These are phyloP conservation scores for Fonsecaea erecta DNA, from an alignment of 2,329 filamentous ascomycete genomes.

Conservation along the genomic window DNA sequence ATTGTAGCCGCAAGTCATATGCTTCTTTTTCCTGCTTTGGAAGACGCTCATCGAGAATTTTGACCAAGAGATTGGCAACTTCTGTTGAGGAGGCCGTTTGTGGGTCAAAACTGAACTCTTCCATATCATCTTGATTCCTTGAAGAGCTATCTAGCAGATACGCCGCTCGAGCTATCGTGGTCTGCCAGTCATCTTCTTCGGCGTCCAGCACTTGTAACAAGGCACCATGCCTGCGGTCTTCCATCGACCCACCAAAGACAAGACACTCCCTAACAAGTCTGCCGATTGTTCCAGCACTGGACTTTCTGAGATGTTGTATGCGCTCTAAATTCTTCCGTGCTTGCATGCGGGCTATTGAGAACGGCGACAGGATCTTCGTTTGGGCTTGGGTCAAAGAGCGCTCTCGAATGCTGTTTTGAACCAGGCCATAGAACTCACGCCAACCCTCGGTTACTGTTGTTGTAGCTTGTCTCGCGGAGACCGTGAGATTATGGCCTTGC, in stretches of 20 bases:
- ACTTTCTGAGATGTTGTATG: slow-evolving; percentile 73
- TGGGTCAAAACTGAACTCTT: slow-evolving; percentile 22
- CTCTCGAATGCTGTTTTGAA: slow-evolving; percentile 74
- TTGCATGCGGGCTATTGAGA: slow-evolving; percentile 75
- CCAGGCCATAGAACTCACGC: slow-evolving; percentile 76
- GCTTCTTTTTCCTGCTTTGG: slow-evolving; percentile 68
- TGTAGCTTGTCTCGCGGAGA: slow-evolving; percentile 36
- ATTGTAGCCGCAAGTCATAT: slow-evolving; percentile 60
- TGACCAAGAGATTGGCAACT: slow-evolving; percentile 46
- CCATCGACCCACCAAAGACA: slow-evolving; percentile 60
- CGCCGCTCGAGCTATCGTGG: slow-evolving; percentile 77
- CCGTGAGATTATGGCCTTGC: slow-evolving; percentile 38
- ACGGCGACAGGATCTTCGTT: slow-evolving; percentile 73
- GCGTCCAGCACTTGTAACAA: slow-evolving; percentile 19
- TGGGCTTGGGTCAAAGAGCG: slow-evolving; percentile 73
- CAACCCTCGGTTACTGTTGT: slow-evolving; percentile 51
- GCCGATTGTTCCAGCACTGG: slow-evolving; percentile 84
- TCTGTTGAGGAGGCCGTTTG: slow-evolving; percentile 28
- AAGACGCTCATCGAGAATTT: slow-evolving; percentile 70
- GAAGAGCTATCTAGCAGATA: slow-evolving; percentile 74
- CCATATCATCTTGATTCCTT: slow-evolving; percentile 15
- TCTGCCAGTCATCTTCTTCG: slow-evolving; percentile 70
- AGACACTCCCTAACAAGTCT: slow-evolving; percentile 86
- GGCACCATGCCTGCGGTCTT: slow-evolving; percentile 31
- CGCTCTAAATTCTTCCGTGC: slow-evolving; percentile 73